These are phyloP conservation scores for Elasticomyces elasticus DNA, from an alignment of 495 filamentous ascomycete genomes.

Conservation along the genomic window DNA sequence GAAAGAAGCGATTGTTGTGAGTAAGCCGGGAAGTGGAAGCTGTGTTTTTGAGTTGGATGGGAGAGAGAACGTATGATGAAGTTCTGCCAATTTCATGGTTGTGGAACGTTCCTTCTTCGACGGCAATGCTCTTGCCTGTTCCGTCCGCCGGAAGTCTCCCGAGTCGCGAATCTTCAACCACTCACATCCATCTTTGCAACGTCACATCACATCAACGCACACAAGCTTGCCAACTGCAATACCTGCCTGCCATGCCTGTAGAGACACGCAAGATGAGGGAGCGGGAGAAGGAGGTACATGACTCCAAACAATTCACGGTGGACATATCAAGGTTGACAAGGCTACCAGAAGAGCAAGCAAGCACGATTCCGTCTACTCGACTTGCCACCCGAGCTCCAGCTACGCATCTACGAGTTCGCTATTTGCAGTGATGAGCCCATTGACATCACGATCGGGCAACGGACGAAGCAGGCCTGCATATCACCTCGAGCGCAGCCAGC, in stretches of 20 bases:
- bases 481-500: background rate
- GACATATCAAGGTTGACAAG: background rate
- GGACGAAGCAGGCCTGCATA: background rate
- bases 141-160: too few relatives aligned
- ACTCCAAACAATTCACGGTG: too few relatives aligned
- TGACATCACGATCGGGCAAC: background rate
- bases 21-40: conserved; percentile 69
- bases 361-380: background rate
- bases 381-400: background rate
- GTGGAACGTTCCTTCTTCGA: background rate
- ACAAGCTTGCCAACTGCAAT: too few relatives aligned
- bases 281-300: too few relatives aligned
- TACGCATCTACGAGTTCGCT: background rate
- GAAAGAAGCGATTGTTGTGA: conserved; percentile 75
- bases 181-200: too few relatives aligned
- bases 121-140: background rate
- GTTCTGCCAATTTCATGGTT: background rate
- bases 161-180: too few relatives aligned
- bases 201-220: too few relatives aligned
- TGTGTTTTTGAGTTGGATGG: conserved; percentile 29
- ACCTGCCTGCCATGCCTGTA: too few relatives aligned
- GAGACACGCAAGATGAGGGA: too few relatives aligned
- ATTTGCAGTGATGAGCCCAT: background rate
- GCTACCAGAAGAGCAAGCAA: background rate
- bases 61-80: conserved; percentile 1